Evolutionary conservation across 2,329 filamentous ascomycete species (phyloP), one percentile per base, ranked within the genome.

Genomic region (Saccharata proteae): DNA sequence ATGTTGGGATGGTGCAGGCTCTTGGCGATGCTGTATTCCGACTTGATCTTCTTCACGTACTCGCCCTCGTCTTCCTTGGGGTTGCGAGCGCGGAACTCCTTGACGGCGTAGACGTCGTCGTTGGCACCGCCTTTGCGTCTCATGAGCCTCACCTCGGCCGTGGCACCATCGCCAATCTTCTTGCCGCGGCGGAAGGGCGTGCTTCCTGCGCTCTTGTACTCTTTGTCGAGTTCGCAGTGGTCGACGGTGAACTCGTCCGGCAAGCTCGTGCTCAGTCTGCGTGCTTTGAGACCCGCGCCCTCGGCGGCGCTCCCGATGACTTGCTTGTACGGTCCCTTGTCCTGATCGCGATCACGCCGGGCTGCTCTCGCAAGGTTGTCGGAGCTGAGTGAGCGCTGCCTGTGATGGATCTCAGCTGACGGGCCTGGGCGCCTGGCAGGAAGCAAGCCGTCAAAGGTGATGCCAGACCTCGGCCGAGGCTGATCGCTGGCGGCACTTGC

Each of bases 1-100:
- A 93, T 81, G 52, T 93, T 93, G 30, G 84, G 82, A 50, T 93
- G 84, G 45, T 84, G 73, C 38, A 86, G 59, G 41, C 80, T 83
- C 61, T 86, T 86, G 38, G 81, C 81, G 41, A 93, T 85, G 53
- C 77, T 83, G 59, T 76, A 93, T 52, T 93, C 85, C 2, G 81
- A 86, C 55, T 88, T 92, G 61, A 93, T 81, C 63, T 92, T 90
- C 57, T 83, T 78, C 42, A 81, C 71, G 53, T 92, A 92, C 30
- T 90, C 81, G 17, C 74, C 68, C 39, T 71, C 64, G 7, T 70
- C 74, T 50, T 93, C 84, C 23, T 68, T 65, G 19, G 69, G 65
- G 20, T 74, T 74, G 53, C 80, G 80, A 41, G 72, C 70, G 8
- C 83, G 74, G 52, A 92, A 93, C 47, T 90, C 81, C 59, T 93